These are phyloP conservation scores for Dioscorea cayenensis DNA, from an alignment of 116 monocot species.

Conservation along the genomic window DNA sequence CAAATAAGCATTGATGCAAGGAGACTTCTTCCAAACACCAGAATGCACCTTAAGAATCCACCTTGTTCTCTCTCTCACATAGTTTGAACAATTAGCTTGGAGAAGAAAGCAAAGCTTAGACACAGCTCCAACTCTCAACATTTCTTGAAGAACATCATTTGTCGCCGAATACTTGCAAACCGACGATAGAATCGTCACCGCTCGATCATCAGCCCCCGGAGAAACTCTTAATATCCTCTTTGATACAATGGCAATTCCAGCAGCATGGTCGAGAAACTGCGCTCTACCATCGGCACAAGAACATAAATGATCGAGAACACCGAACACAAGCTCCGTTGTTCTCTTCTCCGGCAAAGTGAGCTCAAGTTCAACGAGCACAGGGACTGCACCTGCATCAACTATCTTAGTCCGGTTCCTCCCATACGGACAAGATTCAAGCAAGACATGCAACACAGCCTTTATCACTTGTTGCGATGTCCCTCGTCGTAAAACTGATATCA, in stretches of 20 bases:
- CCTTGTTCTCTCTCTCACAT: slow-evolving; percentile 40
- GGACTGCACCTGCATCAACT: slow-evolving; percentile 41
- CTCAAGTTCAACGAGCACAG: slow-evolving; percentile 43
- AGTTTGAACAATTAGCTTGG: slow-evolving; percentile 30
- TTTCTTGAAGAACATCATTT: slow-evolving; percentile 36
- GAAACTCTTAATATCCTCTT: slow-evolving; percentile 57
- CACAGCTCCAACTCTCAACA: slow-evolving; percentile 50
- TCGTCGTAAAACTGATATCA: slow-evolving; percentile 8
- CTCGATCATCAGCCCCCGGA: slow-evolving; percentile 20
- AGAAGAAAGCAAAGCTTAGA: slow-evolving; percentile 53
- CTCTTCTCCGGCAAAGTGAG: slow-evolving; percentile 23
- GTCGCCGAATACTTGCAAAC: slow-evolving; percentile 28
- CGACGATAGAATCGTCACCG: slow-evolving; percentile 27
- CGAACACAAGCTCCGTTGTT: slow-evolving; percentile 32
- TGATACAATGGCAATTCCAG: slow-evolving; percentile 36
- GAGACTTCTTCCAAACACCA: slow-evolving; percentile 40
- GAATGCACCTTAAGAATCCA: slow-evolving; percentile 38
- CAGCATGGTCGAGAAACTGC: slow-evolving; percentile 30
- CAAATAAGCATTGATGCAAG: slow-evolving; percentile 32
- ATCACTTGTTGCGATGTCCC: slow-evolving; percentile 11
- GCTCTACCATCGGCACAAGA: slow-evolving; percentile 45
- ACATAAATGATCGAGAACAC: slow-evolving; percentile 29
- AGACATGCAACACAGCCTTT: slow-evolving; percentile 25
- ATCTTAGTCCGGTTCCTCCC: slow-evolving; percentile 39
- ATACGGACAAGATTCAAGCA: slow-evolving; percentile 23